Conservation (phyloP, 257 asterid species). For the Ajuga chamaepitys region DNA sequence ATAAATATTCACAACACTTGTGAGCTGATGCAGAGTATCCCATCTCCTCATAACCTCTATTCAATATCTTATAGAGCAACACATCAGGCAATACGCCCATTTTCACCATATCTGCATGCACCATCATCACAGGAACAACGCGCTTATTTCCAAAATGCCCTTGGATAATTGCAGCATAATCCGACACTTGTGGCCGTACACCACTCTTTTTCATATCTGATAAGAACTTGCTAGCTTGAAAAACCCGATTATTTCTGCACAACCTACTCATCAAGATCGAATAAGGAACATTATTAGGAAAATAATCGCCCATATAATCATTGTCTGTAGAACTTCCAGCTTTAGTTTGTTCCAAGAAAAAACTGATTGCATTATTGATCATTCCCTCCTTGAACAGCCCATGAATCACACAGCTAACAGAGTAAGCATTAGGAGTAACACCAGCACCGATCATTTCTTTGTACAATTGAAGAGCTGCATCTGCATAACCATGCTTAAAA, state of each 20-base stretch:
- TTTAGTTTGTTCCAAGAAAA: slow-evolving; percentile 39
- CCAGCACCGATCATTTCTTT: slow-evolving; percentile 55
- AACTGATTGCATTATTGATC: slow-evolving; percentile 42
- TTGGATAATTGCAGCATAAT: slow-evolving; percentile 35
- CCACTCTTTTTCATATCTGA: slow-evolving; percentile 45
- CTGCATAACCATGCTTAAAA: slow-evolving; percentile 51
- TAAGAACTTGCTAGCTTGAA: slow-evolving; percentile 64
- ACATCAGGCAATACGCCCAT: slow-evolving; percentile 34
- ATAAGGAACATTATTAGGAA: slow-evolving; percentile 28
- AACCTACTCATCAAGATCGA: slow-evolving; percentile 49
- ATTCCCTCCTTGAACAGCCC: slow-evolving; percentile 61
- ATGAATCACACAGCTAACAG: slow-evolving; percentile 45
- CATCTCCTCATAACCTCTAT: slow-evolving; percentile 37
- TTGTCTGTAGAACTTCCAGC: slow-evolving; percentile 3
- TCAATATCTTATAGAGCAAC: slow-evolving; percentile 26
- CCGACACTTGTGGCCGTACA: slow-evolving; percentile 27
- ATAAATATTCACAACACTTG: slow-evolving; percentile 15
- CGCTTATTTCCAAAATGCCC: slow-evolving; percentile 41
- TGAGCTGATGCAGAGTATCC: slow-evolving; percentile 37
- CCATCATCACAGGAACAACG: slow-evolving; percentile 42
- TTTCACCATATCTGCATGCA: slow-evolving; percentile 78
- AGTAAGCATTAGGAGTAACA: slow-evolving; percentile 38
- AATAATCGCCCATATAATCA: not conserved
- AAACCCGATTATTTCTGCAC: slow-evolving; percentile 42
- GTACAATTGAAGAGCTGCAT: slow-evolving; percentile 52